Evolutionary conservation across 805 yeast species (phyloP).

Genomic region (Starmerella riodocensis): DNA sequence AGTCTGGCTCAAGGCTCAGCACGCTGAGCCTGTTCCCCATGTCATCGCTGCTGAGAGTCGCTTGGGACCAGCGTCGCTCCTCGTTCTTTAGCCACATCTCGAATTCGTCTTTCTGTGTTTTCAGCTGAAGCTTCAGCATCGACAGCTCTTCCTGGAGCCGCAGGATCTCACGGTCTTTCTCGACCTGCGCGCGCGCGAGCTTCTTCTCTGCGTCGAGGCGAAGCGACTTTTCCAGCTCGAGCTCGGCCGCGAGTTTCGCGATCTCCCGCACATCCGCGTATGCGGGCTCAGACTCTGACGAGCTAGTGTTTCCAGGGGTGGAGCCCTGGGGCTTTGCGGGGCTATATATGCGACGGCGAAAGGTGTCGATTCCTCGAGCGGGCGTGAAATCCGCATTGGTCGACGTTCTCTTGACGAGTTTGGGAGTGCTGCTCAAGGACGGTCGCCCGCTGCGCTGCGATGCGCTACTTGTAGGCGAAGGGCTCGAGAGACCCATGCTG

Average conservation of each 20-base stretch:
- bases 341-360: conserved; percentile 20
- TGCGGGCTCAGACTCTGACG: neutral
- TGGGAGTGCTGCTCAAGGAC: conserved; percentile 18
- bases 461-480: conserved; percentile 1
- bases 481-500: conserved; percentile 5
- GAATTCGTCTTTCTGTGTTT: conserved; percentile 8
- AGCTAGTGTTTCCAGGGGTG: neutral
- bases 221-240: conserved; percentile 6
- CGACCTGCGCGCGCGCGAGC: conserved; percentile 12
- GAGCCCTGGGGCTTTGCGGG: conserved; percentile 11
- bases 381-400: conserved; percentile 22
- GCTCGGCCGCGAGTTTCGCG: conserved; percentile 9
- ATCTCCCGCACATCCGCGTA: conserved; percentile 1
- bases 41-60: conserved; percentile 3
- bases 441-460: conserved; percentile 8
- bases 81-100: conserved; percentile 3
- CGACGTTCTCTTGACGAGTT: conserved; percentile 16
- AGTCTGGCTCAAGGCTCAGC: conserved; percentile 7
- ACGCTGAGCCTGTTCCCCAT: conserved; percentile 6
- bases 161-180: conserved; percentile 8
- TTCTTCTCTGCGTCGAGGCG: conserved; percentile 7
- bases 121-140: conserved; percentile 5
- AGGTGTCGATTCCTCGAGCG: conserved; percentile 12
- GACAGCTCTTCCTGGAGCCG: conserved; percentile 8
- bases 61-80: conserved; percentile 1